These are phyloP conservation scores for Dryadomyces sulphureus DNA, from an alignment of 2,329 filamentous ascomycete genomes.

Conservation along the genomic window DNA sequence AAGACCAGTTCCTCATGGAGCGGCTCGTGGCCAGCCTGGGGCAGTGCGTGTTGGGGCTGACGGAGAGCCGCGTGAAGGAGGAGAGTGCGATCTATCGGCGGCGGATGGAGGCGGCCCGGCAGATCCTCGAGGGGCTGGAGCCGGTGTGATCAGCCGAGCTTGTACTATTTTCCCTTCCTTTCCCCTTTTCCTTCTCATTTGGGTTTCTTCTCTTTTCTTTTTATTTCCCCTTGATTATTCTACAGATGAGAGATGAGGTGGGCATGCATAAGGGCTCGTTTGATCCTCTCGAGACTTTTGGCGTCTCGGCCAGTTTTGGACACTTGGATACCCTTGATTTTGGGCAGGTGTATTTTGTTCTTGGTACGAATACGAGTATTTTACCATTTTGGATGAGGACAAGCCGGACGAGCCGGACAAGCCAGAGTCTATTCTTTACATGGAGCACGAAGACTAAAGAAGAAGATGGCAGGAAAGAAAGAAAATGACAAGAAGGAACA, in stretches of 20 bases:
- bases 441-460: background rate
- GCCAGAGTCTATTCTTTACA: background rate
- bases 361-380: no score
- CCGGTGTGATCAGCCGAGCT: slow-evolving; percentile 1
- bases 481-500: background rate
- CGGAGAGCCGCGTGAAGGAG: slow-evolving; percentile 37
- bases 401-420: background rate
- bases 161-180: background rate
- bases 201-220: background rate
- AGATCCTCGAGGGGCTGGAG: slow-evolving; percentile 56
- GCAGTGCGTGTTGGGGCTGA: slow-evolving; percentile 42
- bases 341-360: no score
- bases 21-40: slow-evolving; percentile 44
- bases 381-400: background rate
- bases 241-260: no score
- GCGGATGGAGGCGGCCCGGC: slow-evolving; percentile 59
- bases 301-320: no score
- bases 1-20: slow-evolving; percentile 47
- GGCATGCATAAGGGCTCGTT: no score
- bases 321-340: no score
- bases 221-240: background rate
- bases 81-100: slow-evolving; percentile 52
- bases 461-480: background rate
- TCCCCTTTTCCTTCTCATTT: background rate
- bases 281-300: no score